phyloP scores from a whole-genome alignment of 495 filamentous ascomycete species.

The Thozetella sp. region DNA sequence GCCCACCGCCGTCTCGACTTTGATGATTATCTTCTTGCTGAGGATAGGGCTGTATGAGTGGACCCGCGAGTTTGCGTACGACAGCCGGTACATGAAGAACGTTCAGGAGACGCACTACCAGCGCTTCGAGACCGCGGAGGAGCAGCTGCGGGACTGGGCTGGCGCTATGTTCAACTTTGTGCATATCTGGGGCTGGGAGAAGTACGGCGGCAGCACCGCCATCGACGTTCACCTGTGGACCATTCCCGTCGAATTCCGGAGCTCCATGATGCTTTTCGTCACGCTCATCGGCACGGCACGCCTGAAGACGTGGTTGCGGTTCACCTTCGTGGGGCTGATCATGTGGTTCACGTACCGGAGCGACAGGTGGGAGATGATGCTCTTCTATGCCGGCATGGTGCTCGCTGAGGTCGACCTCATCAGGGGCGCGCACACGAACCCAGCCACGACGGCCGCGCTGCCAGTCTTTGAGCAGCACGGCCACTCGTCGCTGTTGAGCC shows the following conservation, averaged over 20 bases:
- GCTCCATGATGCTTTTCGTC: slow-evolving; percentile 66
- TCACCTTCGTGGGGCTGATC: slow-evolving; percentile 20
- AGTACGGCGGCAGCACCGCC: slow-evolving; percentile 39
- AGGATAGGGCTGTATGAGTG: slow-evolving; percentile 49
- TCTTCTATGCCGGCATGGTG: slow-evolving; percentile 40
- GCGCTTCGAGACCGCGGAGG: slow-evolving; percentile 14
- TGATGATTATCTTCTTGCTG: slow-evolving; percentile 58
- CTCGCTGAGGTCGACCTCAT: slow-evolving; percentile 39
- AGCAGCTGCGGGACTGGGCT: slow-evolving; percentile 33
- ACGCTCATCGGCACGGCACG: slow-evolving; percentile 48
- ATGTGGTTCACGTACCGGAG: slow-evolving; percentile 31
- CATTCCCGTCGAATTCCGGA: slow-evolving; percentile 71
- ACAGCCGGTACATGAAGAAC: slow-evolving; percentile 34
- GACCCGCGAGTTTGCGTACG: slow-evolving; percentile 38
- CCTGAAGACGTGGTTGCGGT: slow-evolving; percentile 22
- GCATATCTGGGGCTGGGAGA: slow-evolving; percentile 41
- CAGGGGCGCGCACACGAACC: slow-evolving; percentile 18
- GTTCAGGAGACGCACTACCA: slow-evolving; percentile 42
- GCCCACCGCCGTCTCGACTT: slow-evolving; percentile 60
- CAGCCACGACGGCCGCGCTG: slow-evolving; percentile 12
- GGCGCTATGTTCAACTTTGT: slow-evolving; percentile 33
- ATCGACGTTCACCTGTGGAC: slow-evolving; percentile 76
- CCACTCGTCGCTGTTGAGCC: neutral
- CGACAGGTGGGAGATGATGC: slow-evolving; percentile 41
- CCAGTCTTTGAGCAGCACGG: slow-evolving; percentile 15